phyloP scores from a whole-genome alignment of 163 green algal genomes.

The Chlorella variabilis region DNA sequence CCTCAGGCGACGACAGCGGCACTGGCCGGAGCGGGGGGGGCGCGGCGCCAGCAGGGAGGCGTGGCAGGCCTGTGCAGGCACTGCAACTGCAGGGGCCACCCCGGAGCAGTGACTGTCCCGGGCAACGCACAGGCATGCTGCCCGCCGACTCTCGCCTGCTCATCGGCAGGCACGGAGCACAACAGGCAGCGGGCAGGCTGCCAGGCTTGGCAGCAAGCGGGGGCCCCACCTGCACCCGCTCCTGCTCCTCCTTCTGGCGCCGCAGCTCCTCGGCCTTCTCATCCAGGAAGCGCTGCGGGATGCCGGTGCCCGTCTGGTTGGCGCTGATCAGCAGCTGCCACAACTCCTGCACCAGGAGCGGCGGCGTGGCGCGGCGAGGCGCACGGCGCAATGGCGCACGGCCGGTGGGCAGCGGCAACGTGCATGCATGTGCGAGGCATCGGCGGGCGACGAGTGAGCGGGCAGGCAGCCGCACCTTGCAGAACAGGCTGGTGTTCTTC shows the following conservation, averaged over 20 bases:
- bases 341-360: conserved; percentile 80
- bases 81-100: conserved; percentile 9
- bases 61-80: not conserved
- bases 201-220: not conserved
- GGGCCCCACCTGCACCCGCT: conserved; percentile 60
- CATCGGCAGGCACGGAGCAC: too few relatives aligned
- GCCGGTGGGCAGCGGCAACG: too few relatives aligned
- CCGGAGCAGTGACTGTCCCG: not conserved
- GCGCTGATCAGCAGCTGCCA: conserved; percentile 91
- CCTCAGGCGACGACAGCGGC: not conserved
- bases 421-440: not conserved
- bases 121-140: not conserved
- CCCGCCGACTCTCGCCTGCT: too few relatives aligned
- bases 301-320: conserved; percentile 74
- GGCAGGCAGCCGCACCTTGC: conserved; percentile 71
- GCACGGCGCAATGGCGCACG: too few relatives aligned
- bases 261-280: conserved; percentile 82
- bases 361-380: not conserved
- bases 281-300: conserved; percentile 94
- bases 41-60: not conserved
- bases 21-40: not conserved
- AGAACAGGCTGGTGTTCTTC: conserved; percentile 94
- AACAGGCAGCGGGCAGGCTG: too few relatives aligned
- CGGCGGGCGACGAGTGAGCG: too few relatives aligned
- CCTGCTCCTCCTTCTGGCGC: conserved; percentile 65